phyloP scores from a whole-genome alignment of 371 early-diverging fungal species.

The Ecytonucleospora hepatopenaei region DNA sequence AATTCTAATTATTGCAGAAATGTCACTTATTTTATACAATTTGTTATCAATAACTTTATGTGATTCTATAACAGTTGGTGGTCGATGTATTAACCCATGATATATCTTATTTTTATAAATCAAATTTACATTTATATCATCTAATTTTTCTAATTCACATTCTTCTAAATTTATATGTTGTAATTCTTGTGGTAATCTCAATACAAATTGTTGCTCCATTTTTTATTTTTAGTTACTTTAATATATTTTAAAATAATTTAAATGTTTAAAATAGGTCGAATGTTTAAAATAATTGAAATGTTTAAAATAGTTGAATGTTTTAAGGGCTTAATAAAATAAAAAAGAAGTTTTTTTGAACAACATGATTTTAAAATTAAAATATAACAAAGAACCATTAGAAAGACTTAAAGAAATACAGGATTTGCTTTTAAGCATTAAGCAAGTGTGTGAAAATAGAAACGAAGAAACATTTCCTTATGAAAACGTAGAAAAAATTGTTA shows the following conservation, averaged over 20 bases:
- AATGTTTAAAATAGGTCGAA: not conserved
- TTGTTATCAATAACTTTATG: constrained; percentile 82
- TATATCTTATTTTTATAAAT: constrained; percentile 20
- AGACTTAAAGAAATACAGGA: not conserved
- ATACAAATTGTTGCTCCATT: constrained; percentile 56
- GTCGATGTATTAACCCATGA: constrained; percentile 62
- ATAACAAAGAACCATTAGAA: too few relatives aligned
- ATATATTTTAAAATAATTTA: not conserved
- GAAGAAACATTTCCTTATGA: not conserved
- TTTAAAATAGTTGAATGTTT: not conserved
- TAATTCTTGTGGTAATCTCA: constrained; percentile 43
- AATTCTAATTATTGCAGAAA: constrained; percentile 48
- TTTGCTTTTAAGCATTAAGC: not conserved
- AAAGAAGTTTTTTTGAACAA: too few relatives aligned
- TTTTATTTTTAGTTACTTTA: not conserved
- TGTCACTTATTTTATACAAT: constrained; percentile 81
- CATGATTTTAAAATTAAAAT: too few relatives aligned
- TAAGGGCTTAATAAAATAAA: not conserved
- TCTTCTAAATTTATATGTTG: constrained; percentile 21
- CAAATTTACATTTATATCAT: constrained; percentile 11
- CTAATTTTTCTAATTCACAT: constrained; percentile 12
- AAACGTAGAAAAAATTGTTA: not conserved
- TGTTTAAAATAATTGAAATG: too few relatives aligned
- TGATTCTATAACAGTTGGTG: constrained; percentile 86
- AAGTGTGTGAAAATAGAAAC: not conserved